A percentile compares a stretch with the other conserved stretches of the same genome.
phyloP scores from a whole-genome alignment of 805 yeast species.

The Ogataea saltuana region DNA sequence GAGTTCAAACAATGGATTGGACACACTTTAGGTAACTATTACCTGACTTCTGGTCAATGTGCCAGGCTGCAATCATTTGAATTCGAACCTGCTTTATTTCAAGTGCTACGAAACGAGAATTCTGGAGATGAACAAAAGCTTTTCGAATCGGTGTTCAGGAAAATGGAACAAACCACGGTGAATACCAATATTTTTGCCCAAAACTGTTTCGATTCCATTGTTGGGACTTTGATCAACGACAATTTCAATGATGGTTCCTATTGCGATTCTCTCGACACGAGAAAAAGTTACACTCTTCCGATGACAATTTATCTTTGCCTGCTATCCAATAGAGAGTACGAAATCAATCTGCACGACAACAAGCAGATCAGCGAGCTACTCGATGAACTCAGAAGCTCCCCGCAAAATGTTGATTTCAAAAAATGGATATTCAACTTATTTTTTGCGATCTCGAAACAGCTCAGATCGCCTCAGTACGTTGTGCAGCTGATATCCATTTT shows the following conservation, averaged over 20 bases:
- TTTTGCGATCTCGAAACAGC: neutral
- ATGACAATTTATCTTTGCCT: constrained; percentile 39
- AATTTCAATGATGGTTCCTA: neutral
- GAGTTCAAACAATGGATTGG: constrained; percentile 36
- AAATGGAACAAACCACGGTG: constrained; percentile 26
- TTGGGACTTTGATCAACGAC: constrained; percentile 36
- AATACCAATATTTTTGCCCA: constrained; percentile 23
- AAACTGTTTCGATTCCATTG: constrained; percentile 39
- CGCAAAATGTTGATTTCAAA: neutral
- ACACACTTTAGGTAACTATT: constrained; percentile 32
- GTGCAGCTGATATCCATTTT: constrained; percentile 39
- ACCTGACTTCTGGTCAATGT: constrained; percentile 28
- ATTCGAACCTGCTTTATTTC: constrained; percentile 16
- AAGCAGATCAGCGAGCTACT: neutral
- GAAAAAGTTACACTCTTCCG: constrained; percentile 31
- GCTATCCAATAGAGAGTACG: constrained; percentile 26
- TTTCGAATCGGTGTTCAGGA: constrained; percentile 33
- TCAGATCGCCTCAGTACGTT: constrained; percentile 27
- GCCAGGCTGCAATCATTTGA: constrained; percentile 23
- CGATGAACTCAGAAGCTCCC: neutral
- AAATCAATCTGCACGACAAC: neutral
- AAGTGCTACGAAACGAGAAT: constrained; percentile 12
- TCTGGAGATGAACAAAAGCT: constrained; percentile 25
- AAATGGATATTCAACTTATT: neutral
- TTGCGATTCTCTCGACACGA: constrained; percentile 16